A percentile compares a stretch with the other conserved stretches of the same genome.
phyloP scores from a whole-genome alignment of 179 eudicot species.

The Beta corolliflora region DNA sequence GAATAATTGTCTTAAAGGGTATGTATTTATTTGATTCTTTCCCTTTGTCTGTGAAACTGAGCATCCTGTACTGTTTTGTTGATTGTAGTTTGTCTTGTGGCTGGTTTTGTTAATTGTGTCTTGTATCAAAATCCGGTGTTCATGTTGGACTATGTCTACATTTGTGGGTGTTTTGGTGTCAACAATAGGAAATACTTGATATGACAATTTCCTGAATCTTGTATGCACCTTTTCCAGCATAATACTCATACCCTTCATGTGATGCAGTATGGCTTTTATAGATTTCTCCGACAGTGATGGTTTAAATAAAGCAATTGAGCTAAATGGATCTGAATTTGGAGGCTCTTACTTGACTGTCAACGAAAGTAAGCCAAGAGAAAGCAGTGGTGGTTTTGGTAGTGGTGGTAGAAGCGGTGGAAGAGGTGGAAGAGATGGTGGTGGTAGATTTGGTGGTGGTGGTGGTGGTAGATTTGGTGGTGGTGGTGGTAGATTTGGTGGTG shows the following conservation, averaged over 20 bases:
- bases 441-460: constrained; percentile 10
- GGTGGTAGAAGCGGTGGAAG: neutral
- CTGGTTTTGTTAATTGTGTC: no score
- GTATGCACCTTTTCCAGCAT: neutral
- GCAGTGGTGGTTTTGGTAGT: neutral
- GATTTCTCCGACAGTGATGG: constrained; percentile 30
- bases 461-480: constrained; percentile 21
- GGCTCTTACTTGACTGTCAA: constrained; percentile 40
- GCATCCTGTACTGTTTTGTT: neutral
- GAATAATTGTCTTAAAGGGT: constrained; percentile 6
- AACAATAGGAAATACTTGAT: neutral
- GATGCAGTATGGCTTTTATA: constrained; percentile 10
- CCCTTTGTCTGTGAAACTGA: neutral
- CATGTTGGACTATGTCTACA: no score
- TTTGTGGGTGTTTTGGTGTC: no score
- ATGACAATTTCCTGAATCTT: neutral
- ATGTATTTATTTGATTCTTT: constrained; percentile 8
- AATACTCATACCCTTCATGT: neutral
- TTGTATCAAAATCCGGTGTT: no score
- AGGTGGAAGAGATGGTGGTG: constrained; percentile 21
- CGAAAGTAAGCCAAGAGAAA: constrained; percentile 34
- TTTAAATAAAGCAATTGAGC: constrained; percentile 51
- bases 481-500: no score
- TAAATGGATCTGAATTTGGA: constrained; percentile 41
- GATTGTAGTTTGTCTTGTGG: neutral